Evolutionary conservation across 1,284 basidiomycete species (phyloP), one percentile per base, ranked within the genome.

Genomic region (Ceratobasidium sp.): DNA sequence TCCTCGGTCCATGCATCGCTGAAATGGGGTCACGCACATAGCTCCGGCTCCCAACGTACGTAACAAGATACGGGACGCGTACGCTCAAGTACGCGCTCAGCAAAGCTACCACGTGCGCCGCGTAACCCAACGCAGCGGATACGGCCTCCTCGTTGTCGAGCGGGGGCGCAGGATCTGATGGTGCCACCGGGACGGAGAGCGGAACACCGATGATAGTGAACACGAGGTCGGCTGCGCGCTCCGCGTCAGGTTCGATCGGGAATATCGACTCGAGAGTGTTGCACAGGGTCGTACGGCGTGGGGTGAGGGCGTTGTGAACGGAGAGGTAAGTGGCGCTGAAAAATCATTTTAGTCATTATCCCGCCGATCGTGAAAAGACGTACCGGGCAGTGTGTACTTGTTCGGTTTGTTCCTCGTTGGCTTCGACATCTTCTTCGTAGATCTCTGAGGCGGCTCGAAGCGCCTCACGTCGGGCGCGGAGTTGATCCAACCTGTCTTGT

Each of bases 1-100:
- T 93, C 82, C 96, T 87, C 15, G 96, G 95, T 1, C 97, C 96
- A 79, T 96, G 92, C 92, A 98, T 97, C 7, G 92, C 91, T 76
- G 94, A 95, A 73, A 98, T 96, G 13, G 91, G 92, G 85, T 98
- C 96, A 81, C 90, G 90, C 77, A 98, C 94, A 79, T 96, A 84
- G 83, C 95, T 97, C 76, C 93, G 87, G 79, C 95, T 97, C 5
- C 95, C 95, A 68, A 95, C 88, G 82, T 90, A 96, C 32, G 93
- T 96, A 76, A 98, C 88, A 34, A 96, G 95, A 85, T 98, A 98
- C 8, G 94, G 88, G 56, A 98, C 85, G n/a, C 88, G 86, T 77
- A 91, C 90, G 0, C 90, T 91, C 78, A 93, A 85, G 80, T 97
- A 95, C n/a, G 88, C 87, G 0, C 94, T 90, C 62, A 98, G 86